Base-by-base conservation (phyloP, 306 rosid genomes). In the Trichosanthes cucumerina region DNA sequence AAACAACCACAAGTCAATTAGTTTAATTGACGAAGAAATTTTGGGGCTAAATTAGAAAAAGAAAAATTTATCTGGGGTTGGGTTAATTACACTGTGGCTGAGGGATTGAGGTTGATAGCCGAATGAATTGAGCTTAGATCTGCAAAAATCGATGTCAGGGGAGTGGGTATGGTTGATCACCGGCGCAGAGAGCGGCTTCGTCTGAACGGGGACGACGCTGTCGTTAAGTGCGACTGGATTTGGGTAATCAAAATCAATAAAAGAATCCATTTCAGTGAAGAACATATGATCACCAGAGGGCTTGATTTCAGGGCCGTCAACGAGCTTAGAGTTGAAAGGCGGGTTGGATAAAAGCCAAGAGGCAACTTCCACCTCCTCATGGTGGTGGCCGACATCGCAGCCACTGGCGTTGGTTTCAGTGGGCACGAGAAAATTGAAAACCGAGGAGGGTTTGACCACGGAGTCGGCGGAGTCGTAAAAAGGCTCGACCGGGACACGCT, bases 171-270 rank as follows among this genome's bases (percentile, higher is more conserved):
- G 88, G 60, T 86, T 89, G 76, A 85, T 62, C 26, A 79, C 14
- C 9, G 90, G 78, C 23, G 76, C 76, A 1, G 83, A 60, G 64
- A 63, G 13, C 23, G 80, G 83, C 76, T 91, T 87, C 64, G 82
- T 79, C 81, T 91, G 92, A 77, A 92, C 97, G 0, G 99, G 99
- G 24, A 96, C 98, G 18, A 96, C 93, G 82, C 99, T 87, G 53
- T 95, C 99, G 75, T 86, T 73, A 62, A 81, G 80, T 10, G 82
- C 71, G 57, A 87, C 81, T 18, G 90, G 85, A 34, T 87, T 91
- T 1, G 89, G 56, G 76, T 88, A 90, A 78, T 92, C 97, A 60
- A 92, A 89, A 12, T 92, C 98, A 19, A 91, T 83, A 47, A 92
- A 84, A 4, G 98, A 92, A 28, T 91, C 96, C 91, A 92, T 83